Evolutionary conservation across 441 rosid genomes (phyloP).

Genomic region (Omphalea diandra): DNA sequence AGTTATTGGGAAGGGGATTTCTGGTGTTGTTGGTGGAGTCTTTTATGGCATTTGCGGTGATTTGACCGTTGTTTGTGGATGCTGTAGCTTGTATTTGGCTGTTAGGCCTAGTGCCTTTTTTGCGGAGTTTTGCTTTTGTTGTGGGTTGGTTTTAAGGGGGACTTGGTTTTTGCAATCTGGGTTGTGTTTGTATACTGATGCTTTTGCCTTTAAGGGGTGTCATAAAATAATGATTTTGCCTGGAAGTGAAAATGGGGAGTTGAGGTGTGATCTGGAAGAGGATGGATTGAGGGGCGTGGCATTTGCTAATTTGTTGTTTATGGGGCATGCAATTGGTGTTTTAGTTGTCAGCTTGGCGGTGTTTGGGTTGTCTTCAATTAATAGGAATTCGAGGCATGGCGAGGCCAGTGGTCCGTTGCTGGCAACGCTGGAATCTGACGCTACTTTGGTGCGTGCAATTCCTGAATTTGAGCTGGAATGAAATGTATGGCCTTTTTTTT

Average conservation of each 20-base stretch:
- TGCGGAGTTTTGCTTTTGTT: conserved; percentile 46
- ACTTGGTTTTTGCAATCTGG: conserved; percentile 58
- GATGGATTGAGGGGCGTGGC: conserved; percentile 57
- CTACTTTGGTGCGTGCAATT: conserved; percentile 19
- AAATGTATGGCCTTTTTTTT: conserved; percentile 24
- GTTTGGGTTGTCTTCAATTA: conserved; percentile 41
- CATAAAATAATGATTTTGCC: conserved; percentile 26
- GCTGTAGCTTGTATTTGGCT: conserved; percentile 49
- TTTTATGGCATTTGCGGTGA: conserved; percentile 41
- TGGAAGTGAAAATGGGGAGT: conserved; percentile 34
- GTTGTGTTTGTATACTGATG: conserved; percentile 45
- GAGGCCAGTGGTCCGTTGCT: conserved; percentile 56
- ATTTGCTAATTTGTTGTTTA: conserved; percentile 52
- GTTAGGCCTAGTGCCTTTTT: conserved; percentile 48
- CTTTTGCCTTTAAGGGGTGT: conserved; percentile 50
- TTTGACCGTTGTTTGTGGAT: conserved; percentile 48
- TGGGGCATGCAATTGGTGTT: conserved; percentile 44
- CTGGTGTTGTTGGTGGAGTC: conserved; percentile 36
- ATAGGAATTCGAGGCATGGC: conserved; percentile 34
- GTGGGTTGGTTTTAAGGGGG: conserved; percentile 54
- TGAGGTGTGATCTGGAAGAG: conserved; percentile 51
- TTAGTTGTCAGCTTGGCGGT: conserved; percentile 34
- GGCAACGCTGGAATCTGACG: conserved; percentile 45
- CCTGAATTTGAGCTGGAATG: conserved; percentile 51
- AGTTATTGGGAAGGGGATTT: conserved; percentile 39